Conservation (phyloP, 768 basidiomycete genomes). For the Cystofilobasidium capitatum region DNA sequence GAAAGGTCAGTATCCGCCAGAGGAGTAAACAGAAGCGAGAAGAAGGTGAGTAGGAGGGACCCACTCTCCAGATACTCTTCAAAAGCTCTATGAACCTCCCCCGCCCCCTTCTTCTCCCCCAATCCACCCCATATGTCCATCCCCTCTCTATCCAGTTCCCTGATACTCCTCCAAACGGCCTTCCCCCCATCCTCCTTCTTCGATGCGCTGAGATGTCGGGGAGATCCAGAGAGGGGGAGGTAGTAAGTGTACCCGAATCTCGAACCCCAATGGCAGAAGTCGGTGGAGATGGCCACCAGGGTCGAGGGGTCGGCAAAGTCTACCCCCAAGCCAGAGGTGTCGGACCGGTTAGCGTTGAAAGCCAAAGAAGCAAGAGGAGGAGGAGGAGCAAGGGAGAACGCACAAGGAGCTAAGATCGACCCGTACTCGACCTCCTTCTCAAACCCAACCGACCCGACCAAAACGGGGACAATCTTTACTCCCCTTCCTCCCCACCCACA, state of each 20-base stretch:
- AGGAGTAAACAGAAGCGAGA: background rate
- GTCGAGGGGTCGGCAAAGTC: constrained; percentile 65
- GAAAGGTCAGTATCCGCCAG: background rate
- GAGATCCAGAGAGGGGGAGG: constrained; percentile 51
- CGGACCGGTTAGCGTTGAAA: background rate
- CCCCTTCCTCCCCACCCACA: constrained; percentile 47
- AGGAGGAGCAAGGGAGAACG: background rate
- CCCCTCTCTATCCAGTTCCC: constrained; percentile 73
- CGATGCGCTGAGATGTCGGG: constrained; percentile 31
- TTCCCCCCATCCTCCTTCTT: constrained; percentile 32
- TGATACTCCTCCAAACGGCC: constrained; percentile 75
- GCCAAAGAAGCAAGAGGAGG: background rate
- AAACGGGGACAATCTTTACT: constrained; percentile 75
- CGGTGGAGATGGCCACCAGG: constrained; percentile 81
- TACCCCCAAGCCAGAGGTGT: background rate
- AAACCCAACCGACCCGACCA: constrained; percentile 68
- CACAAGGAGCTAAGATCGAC: constrained; percentile 58
- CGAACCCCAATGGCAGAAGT: constrained; percentile 96
- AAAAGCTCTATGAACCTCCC: constrained; percentile 30
- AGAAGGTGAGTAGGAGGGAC: background rate
- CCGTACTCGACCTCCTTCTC: constrained; percentile 58
- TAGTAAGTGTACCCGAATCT: constrained; percentile 83
- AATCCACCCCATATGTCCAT: constrained; percentile 46
- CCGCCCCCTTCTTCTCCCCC: constrained; percentile 6
- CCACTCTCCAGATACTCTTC: constrained; percentile 36